These are phyloP conservation scores for Claviceps pusilla DNA, from an alignment of 2,329 filamentous ascomycete species.

Conservation along the genomic window DNA sequence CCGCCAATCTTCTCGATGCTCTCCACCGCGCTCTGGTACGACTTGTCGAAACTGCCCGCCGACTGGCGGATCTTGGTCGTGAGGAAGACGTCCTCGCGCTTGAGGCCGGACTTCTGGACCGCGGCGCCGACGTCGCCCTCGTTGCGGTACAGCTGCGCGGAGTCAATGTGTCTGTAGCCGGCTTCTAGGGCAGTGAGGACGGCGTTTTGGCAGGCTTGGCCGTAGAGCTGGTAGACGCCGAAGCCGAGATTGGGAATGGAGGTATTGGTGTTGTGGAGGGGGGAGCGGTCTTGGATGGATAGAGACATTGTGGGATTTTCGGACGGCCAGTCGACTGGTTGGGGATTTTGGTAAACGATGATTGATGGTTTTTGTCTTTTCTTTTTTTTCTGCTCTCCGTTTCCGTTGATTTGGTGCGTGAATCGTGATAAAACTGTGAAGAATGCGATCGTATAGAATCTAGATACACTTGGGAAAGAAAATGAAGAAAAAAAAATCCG, in stretches of 20 bases:
- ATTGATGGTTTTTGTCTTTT: not conserved
- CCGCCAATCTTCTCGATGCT: constrained; percentile 48
- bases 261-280: constrained; percentile 11
- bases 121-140: constrained; percentile 52
- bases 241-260: constrained; percentile 53
- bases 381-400: too few relatives aligned
- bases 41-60: constrained; percentile 33
- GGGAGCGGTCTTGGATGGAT: constrained; percentile 8
- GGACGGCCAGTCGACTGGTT: too few relatives aligned
- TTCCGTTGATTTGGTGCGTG: too few relatives aligned
- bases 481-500: too few relatives aligned
- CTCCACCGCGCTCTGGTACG: constrained; percentile 42
- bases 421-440: too few relatives aligned
- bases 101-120: constrained; percentile 38
- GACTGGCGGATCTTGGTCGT: constrained; percentile 51
- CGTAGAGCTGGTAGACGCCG: constrained; percentile 50
- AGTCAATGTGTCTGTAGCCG: constrained; percentile 51
- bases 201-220: constrained; percentile 39
- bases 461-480: too few relatives aligned
- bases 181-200: constrained; percentile 40
- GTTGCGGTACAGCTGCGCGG: constrained; percentile 50
- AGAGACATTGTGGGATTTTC: constrained; percentile 2
- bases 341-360: too few relatives aligned
- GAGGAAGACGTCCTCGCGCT: constrained; percentile 47
- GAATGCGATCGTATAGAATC: too few relatives aligned